Base-by-base conservation (phyloP, 129 eudicot genomes). In the Helichrysum umbraculigerum region DNA sequence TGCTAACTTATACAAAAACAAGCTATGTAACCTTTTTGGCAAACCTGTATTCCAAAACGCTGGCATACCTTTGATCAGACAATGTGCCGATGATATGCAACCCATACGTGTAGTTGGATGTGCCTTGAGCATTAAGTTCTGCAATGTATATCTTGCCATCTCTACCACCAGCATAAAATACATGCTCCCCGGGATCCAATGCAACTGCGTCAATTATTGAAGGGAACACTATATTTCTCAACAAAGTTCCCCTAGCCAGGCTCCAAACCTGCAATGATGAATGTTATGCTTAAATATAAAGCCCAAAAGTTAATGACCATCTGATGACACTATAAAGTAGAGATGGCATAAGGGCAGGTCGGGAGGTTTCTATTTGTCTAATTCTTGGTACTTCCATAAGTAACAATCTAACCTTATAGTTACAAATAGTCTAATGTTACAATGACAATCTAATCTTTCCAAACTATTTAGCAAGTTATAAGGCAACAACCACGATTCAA, bases 121-220 rank as follows among this genome's bases (percentile, higher is more conserved):
- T 78, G 6, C 71, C 80, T 81, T 72, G 85, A 80, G 89, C 86
- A 82, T 84, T 85, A 41, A 92, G 85, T 72, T 85, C 89, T 20
- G 93, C 93, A 74, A 92, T 92, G 71, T 92, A 89, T 82, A 89
- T 89, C 79, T 84, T 89, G 44, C 97, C 96, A 87, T 92, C 93
- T 83, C 91, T 87, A 34, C 91, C 89, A 68, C 97, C 97, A 74
- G 96, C 96, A 84, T 92, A 89, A 79, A 92, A 92, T 58, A 89
- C 97, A 76, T 87, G 82, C 78, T 87, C 97, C 5, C 88, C 87
- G 28, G 89, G 92, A 83, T 89, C 96, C 63, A 92, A 66, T 34
- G 92, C 90, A 76, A 92, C 83, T 76, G 97, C 96, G 75, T 92
- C 96, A 25, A 92, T 87, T 68, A 85, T 66, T 70, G 91, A 83